Conservation (phyloP, 2,329 filamentous ascomycete genomes). For the Didymosphaeria variabile region DNA sequence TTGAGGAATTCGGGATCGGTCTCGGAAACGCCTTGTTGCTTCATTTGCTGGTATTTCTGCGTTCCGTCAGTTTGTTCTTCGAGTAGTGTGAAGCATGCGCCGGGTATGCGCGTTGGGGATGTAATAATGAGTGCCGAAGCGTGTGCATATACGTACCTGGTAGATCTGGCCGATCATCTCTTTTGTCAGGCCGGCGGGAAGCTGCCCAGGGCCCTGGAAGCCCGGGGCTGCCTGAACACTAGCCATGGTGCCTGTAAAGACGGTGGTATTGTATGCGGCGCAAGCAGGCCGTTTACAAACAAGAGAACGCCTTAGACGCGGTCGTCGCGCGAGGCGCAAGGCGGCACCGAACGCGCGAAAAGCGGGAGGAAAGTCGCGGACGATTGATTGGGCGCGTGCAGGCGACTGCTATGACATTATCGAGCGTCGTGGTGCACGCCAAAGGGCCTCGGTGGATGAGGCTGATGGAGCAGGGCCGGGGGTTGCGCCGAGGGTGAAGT, state of each 20-base stretch:
- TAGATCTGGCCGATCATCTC: constrained; percentile 81
- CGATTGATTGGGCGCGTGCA: constrained; percentile 32
- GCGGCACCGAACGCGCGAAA: constrained; percentile 32
- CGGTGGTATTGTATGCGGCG: constrained; percentile 26
- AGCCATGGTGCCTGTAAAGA: constrained; percentile 67
- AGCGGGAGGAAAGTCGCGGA: constrained; percentile 36
- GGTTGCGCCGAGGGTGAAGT: constrained; percentile 40
- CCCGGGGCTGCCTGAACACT: constrained; percentile 78
- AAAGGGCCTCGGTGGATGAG: constrained; percentile 35
- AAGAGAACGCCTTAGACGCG: constrained; percentile 27
- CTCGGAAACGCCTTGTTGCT: constrained; percentile 79
- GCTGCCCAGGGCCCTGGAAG: constrained; percentile 69
- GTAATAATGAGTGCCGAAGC: constrained; percentile 14
- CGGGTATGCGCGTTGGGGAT: constrained; percentile 18
- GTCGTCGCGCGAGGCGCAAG: constrained; percentile 27
- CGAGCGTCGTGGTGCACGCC: constrained; percentile 39
- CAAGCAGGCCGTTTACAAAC: constrained; percentile 23
- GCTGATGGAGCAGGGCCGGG: constrained; percentile 44
- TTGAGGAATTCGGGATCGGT: constrained; percentile 90
- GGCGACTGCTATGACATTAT: constrained; percentile 48
- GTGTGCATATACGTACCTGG: constrained; percentile 60
- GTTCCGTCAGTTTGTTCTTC: constrained; percentile 47
- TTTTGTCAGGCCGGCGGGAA: constrained; percentile 75
- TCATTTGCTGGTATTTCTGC: constrained; percentile 91
- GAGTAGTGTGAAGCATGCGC: constrained; percentile 3